Evolutionary conservation across 2,329 filamentous ascomycete species (phyloP), one percentile per base, ranked within the genome.

Genomic region (Fusarium robinianum): DNA sequence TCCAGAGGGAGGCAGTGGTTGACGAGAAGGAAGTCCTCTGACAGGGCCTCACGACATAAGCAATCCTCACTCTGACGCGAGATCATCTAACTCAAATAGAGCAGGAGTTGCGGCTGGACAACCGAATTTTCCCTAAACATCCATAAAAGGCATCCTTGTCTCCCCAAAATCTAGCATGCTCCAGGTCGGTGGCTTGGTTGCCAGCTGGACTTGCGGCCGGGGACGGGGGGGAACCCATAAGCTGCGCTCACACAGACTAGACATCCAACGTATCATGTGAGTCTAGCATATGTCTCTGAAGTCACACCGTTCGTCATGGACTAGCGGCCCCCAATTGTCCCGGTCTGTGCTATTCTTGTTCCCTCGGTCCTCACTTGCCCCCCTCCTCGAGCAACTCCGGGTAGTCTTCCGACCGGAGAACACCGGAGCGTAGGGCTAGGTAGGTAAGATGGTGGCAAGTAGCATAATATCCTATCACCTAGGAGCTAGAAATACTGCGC

Each of bases 241-340:
- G 48, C 46, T 49, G 25, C 36, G 32, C 43, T 22, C 27, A 38
- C 44, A 36, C 36, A 49, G 16, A 16, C 12, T 22, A 32, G 29
- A 25, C 21, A 39, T 37, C 15, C 15, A 21, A 32, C 41, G 38
- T 33, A 53, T 34, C 40, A 46, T 48, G 52, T 41, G 50, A 53
- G 45, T 38, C 53, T 40, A 49, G 34, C 46, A 31, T 33, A 51
- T 48, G 29, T 16, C 15, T 19, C 15, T 18, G 9, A 24, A 29
- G 58, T 60, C 22, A 48, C 35, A 58, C 58, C 42, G 30, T 34
- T 37, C 37, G 44, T 53, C 29, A 55, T 55, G 33, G 7, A 40
- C 23, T 29, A 37, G 36, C 26, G 16, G 27, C 31, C 30, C 27
- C 18, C 8, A 33, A 41, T 29, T 31, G 18, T 48, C 16, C 22